Evolutionary conservation across 176 grass and related monocot species (phyloP).

Genomic region (Secale cereale): DNA sequence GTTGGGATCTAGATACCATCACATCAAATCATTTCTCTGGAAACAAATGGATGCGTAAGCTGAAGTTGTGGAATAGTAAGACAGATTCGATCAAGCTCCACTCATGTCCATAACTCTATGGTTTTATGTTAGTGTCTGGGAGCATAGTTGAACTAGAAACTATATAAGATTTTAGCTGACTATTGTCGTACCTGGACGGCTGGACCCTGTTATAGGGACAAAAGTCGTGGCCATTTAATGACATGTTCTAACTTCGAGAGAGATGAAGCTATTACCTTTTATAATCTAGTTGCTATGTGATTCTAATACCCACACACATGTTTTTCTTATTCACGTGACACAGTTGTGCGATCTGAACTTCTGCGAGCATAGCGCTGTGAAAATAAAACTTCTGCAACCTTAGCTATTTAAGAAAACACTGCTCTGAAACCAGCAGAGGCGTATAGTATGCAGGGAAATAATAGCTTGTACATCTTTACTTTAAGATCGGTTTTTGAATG

Average conservation of each 20-base stretch:
- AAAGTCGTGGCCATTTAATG: neutral
- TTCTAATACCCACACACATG: neutral
- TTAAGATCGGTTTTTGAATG: neutral
- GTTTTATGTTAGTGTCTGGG: neutral
- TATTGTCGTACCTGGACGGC: neutral
- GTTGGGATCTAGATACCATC: neutral
- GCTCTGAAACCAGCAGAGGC: neutral
- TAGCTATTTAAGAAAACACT: too few species aligned
- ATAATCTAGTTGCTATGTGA: neutral
- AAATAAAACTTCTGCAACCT: too few species aligned
- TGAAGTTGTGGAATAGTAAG: neutral
- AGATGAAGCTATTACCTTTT: neutral
- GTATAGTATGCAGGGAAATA: neutral
- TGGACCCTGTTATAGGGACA: neutral
- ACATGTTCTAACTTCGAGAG: neutral
- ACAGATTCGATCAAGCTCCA: neutral
- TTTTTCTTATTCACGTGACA: neutral
- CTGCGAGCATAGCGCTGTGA: neutral
- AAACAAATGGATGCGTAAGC: neutral
- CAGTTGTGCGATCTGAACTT: neutral
- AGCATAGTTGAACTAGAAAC: neutral
- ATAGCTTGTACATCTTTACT: neutral
- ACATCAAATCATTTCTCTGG: neutral
- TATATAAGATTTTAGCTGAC: neutral
- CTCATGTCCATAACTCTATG: neutral